Conservation (phyloP, 208 protist genomes). For the Leishmania major region DNA sequence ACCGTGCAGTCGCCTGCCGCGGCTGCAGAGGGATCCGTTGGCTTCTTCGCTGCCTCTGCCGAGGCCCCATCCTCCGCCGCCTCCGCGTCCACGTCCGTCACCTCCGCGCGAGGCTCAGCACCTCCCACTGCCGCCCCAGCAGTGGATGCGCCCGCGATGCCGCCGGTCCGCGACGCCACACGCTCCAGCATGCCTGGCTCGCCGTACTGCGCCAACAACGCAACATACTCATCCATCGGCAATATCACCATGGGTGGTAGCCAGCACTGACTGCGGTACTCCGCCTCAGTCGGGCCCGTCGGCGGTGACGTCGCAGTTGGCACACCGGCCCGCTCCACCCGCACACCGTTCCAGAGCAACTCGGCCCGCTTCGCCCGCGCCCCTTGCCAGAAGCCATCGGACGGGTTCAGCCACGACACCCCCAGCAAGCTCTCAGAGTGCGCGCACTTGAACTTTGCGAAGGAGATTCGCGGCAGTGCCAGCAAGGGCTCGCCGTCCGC, state of each 20-base stretch:
- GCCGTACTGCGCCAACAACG: conserved; percentile 52
- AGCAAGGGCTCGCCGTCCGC: background rate
- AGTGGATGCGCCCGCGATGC: background rate
- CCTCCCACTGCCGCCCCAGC: background rate
- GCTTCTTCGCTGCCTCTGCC: background rate
- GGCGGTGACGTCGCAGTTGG: background rate
- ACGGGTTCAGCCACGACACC: conserved; percentile 68
- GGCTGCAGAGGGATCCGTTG: background rate
- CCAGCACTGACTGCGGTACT: conserved; percentile 32
- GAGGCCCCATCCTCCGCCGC: conserved; percentile 6
- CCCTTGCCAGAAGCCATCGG: conserved; percentile 72
- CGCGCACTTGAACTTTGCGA: conserved; percentile 48
- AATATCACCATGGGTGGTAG: conserved; percentile 71
- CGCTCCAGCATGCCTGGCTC: conserved; percentile 35
- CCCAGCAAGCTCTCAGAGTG: conserved; percentile 59
- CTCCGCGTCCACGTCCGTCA: conserved; percentile 15
- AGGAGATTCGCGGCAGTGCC: conserved; percentile 36
- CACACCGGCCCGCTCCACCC: conserved; percentile 15
- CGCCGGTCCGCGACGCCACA: background rate
- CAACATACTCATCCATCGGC: conserved; percentile 71
- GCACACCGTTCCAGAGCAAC: conserved; percentile 38
- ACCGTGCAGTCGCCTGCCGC: background rate
- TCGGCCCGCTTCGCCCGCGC: conserved; percentile 46
- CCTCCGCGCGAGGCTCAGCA: background rate
- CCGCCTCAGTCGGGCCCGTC: background rate